phyloP scores from a whole-genome alignment of 495 filamentous ascomycete genomes.

The Sporormia fimetaria region DNA sequence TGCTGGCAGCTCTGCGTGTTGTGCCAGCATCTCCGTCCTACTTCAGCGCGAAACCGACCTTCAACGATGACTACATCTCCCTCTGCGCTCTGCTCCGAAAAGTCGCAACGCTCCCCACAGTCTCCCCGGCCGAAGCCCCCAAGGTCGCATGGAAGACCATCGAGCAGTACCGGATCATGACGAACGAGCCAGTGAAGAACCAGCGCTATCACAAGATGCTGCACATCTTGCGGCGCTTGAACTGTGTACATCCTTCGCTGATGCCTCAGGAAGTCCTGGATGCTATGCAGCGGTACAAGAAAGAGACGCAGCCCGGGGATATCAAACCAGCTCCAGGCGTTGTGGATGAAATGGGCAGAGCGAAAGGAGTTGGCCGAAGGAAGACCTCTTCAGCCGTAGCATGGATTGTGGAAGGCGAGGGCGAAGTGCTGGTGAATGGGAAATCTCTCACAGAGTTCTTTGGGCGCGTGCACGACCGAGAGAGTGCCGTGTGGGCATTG shows the following conservation, averaged over 20 bases:
- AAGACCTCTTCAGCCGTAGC: conserved; percentile 78
- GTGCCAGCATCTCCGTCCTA: conserved; percentile 82
- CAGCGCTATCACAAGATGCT: conserved; percentile 70
- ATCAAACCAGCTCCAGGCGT: conserved; percentile 43
- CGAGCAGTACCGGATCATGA: conserved; percentile 56
- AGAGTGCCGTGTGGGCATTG: conserved; percentile 86
- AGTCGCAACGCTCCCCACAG: conserved; percentile 58
- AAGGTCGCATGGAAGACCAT: conserved; percentile 77
- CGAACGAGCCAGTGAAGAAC: conserved; percentile 66
- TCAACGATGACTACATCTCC: conserved; percentile 71
- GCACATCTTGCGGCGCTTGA: conserved; percentile 63
- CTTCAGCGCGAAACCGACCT: conserved; percentile 74
- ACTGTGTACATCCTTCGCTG: conserved; percentile 71
- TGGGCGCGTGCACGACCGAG: conserved; percentile 79
- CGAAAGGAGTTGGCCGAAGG: conserved; percentile 66
- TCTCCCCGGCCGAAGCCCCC: conserved; percentile 52
- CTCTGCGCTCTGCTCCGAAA: conserved; percentile 59
- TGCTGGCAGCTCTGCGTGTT: conserved; percentile 48
- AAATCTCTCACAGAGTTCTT: conserved; percentile 69
- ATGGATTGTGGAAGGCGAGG: conserved; percentile 80
- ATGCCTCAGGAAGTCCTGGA: conserved; percentile 55
- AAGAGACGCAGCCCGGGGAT: conserved; percentile 59
- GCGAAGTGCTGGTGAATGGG: conserved; percentile 81
- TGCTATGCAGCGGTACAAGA: conserved; percentile 58
- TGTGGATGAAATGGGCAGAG: conserved; percentile 63